These are phyloP conservation scores for Dothistroma septosporum DNA, from an alignment of 2,329 filamentous ascomycete species.

Conservation along the genomic window DNA sequence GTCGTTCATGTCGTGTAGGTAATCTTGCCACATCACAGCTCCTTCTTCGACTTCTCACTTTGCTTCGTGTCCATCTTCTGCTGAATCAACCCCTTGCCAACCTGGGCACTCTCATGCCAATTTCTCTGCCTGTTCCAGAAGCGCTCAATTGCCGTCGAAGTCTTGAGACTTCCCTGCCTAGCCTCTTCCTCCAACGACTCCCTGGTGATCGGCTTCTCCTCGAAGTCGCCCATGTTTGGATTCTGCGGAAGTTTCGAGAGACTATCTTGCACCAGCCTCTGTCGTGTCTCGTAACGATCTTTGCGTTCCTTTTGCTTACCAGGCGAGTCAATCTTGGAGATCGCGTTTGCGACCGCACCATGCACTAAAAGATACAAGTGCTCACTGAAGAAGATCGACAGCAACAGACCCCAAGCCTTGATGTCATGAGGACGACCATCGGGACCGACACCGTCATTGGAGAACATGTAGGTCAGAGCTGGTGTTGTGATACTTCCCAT, in stretches of 20 bases:
- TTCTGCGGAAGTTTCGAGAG: conserved; percentile 50
- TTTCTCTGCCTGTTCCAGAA: conserved; percentile 53
- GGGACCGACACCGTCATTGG: conserved; percentile 60
- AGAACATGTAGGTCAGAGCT: conserved; percentile 86
- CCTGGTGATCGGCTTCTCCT: conserved; percentile 60
- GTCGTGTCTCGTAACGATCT: conserved; percentile 75
- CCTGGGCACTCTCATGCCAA: conserved; percentile 49
- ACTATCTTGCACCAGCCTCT: conserved; percentile 71
- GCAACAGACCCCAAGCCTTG: conserved; percentile 72
- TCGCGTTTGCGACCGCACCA: conserved; percentile 64
- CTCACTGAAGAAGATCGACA: conserved; percentile 80
- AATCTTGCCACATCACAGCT: conserved; percentile 23
- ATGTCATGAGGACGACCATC: conserved; percentile 66
- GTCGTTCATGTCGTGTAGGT: no score
- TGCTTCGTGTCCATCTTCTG: conserved; percentile 30
- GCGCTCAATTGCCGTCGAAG: conserved; percentile 42
- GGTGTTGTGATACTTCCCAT: conserved; percentile 82
- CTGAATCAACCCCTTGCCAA: conserved; percentile 51
- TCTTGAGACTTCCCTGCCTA: conserved; percentile 38
- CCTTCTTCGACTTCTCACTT: conserved; percentile 31
- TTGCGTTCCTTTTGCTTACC: conserved; percentile 80
- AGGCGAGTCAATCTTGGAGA: conserved; percentile 78
- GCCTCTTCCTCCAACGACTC: conserved; percentile 60
- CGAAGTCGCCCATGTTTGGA: conserved; percentile 45
- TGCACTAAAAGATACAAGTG: conserved; percentile 82